Evolutionary conservation across 139 green algal genomes (phyloP).

Genomic region (Mychonastes homosphaera): DNA sequence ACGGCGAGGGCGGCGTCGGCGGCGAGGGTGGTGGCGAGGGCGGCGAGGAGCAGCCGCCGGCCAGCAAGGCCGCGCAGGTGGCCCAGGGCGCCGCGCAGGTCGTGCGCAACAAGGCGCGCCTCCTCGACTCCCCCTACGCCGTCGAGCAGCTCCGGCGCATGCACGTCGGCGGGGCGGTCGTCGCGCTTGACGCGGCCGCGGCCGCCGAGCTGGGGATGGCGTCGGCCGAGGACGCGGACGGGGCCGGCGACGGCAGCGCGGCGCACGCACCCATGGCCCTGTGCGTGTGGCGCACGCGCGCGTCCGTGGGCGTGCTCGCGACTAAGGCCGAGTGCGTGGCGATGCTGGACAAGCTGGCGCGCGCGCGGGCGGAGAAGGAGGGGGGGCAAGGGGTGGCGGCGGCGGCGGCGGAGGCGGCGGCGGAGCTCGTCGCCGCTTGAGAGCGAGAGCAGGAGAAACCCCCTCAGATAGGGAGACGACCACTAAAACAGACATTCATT

Average conservation of each 20-base stretch:
- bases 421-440: no score
- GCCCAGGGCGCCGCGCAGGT: not conserved
- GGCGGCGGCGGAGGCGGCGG: no score
- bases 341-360: slow-evolving; percentile 52
- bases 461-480: no score
- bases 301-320: slow-evolving; percentile 65
- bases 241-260: slow-evolving; percentile 29
- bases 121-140: slow-evolving; percentile 4
- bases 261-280: slow-evolving; percentile 59
- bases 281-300: slow-evolving; percentile 63
- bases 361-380: no score
- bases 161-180: slow-evolving; percentile 33
- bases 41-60: not conserved
- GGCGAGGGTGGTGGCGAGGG: no score
- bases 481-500: no score
- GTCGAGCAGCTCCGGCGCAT: slow-evolving; percentile 24
- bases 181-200: slow-evolving; percentile 32
- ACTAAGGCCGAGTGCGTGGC: slow-evolving; percentile 58
- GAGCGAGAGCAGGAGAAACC: no score
- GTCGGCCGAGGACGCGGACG: slow-evolving; percentile 16
- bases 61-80: slow-evolving; percentile 5
- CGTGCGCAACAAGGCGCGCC: not conserved
- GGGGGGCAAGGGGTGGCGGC: no score
- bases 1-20: no score
- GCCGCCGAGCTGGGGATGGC: slow-evolving; percentile 19